Evolutionary conservation across 78 protist genomes (phyloP).

Genomic region (Dictyostelium firmibasis): DNA sequence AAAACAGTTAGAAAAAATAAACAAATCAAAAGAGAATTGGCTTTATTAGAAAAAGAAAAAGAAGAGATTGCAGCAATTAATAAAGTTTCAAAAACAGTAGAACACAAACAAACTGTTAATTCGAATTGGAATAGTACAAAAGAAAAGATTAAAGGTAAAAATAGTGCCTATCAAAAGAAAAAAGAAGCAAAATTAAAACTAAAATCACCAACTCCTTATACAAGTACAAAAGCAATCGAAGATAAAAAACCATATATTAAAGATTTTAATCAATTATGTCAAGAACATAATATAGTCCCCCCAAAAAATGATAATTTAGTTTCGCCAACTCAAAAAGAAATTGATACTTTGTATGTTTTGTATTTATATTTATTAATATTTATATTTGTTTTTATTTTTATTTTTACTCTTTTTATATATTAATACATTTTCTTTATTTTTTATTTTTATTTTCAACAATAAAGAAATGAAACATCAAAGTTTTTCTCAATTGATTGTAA

Average conservation of each 20-base stretch:
- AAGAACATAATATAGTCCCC: neutral
- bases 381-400: neutral
- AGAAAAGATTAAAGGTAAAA: conserved; percentile 15
- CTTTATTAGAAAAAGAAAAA: neutral
- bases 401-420: no score
- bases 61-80: neutral
- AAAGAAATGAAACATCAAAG: neutral
- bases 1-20: conserved; percentile 1
- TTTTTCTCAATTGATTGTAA: conserved; percentile 62
- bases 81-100: neutral
- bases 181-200: neutral
- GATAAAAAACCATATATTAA: neutral
- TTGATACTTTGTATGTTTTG: neutral
- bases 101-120: neutral
- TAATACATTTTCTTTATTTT: no score
- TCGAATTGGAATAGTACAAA: conserved; percentile 11
- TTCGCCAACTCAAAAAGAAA: neutral
- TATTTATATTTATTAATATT: neutral
- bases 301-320: neutral
- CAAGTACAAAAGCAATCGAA: neutral
- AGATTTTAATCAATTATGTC: conserved; percentile 11
- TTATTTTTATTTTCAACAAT: neutral
- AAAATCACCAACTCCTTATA: conserved; percentile 5
- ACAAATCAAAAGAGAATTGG: neutral
- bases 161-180: neutral